A percentile compares a stretch with the other conserved stretches of the same genome.
Evolutionary conservation across 2,329 filamentous ascomycete genomes (phyloP).

Genomic region (Aspergillus nomiae): DNA sequence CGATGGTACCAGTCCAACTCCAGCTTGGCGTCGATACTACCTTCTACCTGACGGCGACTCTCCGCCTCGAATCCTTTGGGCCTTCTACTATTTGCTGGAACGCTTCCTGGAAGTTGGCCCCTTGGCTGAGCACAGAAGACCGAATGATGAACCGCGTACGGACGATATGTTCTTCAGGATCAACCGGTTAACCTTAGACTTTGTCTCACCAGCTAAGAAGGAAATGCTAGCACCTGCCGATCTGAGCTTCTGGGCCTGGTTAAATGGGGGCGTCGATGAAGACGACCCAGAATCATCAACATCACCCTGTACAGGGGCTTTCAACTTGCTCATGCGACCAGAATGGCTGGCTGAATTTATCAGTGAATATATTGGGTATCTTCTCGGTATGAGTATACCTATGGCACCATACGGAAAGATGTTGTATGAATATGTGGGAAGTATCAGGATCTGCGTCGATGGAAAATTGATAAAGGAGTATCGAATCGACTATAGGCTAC

Average conservation of each 20-base stretch:
- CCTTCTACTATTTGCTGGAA: conserved; percentile 3
- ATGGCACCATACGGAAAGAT: not conserved
- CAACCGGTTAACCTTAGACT: conserved; percentile 5
- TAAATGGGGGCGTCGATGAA: not conserved
- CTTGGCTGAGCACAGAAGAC: not conserved
- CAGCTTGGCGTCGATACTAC: not conserved
- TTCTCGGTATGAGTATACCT: not conserved
- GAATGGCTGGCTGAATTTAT: conserved; percentile 2
- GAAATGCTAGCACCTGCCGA: not conserved
- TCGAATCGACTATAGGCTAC: not conserved
- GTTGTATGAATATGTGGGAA: not conserved
- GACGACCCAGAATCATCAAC: not conserved
- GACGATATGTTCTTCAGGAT: not conserved
- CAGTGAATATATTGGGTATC: not conserved
- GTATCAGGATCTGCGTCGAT: not conserved
- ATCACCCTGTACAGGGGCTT: not conserved
- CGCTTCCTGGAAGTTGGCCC: conserved; percentile 4
- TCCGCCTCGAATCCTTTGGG: not conserved
- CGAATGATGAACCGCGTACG: too few species aligned
- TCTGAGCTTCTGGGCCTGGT: not conserved
- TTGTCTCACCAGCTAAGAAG: not conserved
- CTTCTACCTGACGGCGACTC: not conserved
- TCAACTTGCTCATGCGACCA: conserved; percentile 1
- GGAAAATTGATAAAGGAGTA: not conserved
- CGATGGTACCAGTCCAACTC: not conserved